These are phyloP conservation scores for Hypoxylon sp. DNA, from an alignment of 2,329 filamentous ascomycete species.

Conservation along the genomic window DNA sequence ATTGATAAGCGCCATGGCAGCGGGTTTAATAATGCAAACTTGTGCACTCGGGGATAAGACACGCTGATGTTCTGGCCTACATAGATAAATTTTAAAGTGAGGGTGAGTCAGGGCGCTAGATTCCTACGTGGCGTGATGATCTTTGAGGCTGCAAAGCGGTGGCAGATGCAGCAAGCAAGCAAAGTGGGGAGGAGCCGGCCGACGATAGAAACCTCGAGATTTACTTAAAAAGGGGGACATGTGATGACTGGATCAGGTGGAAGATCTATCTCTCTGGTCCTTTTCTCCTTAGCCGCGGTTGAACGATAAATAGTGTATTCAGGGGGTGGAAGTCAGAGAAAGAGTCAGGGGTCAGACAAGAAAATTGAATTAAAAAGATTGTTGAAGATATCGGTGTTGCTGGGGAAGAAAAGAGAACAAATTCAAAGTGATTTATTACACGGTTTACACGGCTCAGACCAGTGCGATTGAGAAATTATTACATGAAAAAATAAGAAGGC, in stretches of 20 bases:
- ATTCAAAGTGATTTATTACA: not conserved
- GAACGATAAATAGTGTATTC: slow-evolving; percentile 27
- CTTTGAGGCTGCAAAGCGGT: slow-evolving; percentile 22
- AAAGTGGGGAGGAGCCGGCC: slow-evolving; percentile 25
- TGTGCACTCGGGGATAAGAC: slow-evolving; percentile 29
- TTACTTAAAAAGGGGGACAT: slow-evolving; percentile 21
- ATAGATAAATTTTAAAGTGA: slow-evolving; percentile 11
- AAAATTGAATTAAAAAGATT: slow-evolving; percentile 8
- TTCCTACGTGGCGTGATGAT: slow-evolving; percentile 37
- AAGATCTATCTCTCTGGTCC: slow-evolving; percentile 4
- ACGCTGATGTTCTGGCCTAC: slow-evolving; percentile 9
- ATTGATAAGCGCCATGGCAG: slow-evolving; percentile 18
- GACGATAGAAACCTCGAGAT: slow-evolving; percentile 17
- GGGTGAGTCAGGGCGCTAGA: slow-evolving; percentile 39
- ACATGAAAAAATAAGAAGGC: slow-evolving; percentile 4
- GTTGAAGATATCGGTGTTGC: not conserved
- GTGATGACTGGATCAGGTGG: slow-evolving; percentile 32
- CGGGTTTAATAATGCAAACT: slow-evolving; percentile 22
- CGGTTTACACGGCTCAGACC: no score
- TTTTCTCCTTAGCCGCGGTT: slow-evolving; percentile 18
- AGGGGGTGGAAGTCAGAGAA: slow-evolving; percentile 30
- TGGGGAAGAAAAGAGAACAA: not conserved
- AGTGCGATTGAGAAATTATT: slow-evolving; percentile 4
- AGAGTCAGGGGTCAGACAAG: slow-evolving; percentile 13
- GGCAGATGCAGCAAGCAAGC: slow-evolving; percentile 28